Evolutionary conservation across 345 rosid species (phyloP).

Genomic region (Microcos paniculata): DNA sequence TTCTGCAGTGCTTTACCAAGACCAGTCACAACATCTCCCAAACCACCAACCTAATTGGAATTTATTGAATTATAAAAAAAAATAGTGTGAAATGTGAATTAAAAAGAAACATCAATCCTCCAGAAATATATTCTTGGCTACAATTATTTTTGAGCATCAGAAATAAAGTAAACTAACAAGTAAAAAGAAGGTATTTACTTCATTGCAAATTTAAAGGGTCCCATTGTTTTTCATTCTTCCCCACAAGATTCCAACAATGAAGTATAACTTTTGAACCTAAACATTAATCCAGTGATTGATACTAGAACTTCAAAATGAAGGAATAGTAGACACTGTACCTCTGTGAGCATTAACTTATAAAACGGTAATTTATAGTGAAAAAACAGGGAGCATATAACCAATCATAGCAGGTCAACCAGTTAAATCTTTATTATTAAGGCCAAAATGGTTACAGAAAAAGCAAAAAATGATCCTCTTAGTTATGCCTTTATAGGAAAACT

Average conservation of each 20-base stretch:
- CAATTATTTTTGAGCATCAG: background rate
- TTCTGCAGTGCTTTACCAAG: slow-evolving; percentile 92
- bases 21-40: slow-evolving; percentile 96
- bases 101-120: background rate
- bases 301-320: slow-evolving; percentile 3
- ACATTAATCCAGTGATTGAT: background rate
- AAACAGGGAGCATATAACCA: background rate
- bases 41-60: slow-evolving; percentile 81
- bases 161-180: slow-evolving; percentile 1
- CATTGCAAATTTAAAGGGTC: background rate
- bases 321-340: background rate
- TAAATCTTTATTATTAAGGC: background rate
- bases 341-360: background rate
- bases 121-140: background rate
- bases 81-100: background rate
- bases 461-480: background rate
- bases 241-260: background rate
- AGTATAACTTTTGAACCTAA: background rate
- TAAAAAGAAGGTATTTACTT: background rate
- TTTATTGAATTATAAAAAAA: background rate
- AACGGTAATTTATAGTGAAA: background rate
- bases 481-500: background rate
- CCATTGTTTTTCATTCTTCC: background rate
- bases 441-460: background rate
- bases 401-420: background rate